Percentiles rank a stretch among this genome's conserved stretches.
phyloP scores from a whole-genome alignment of 352 stramenopile genomes.

The Phytophthora tentaculata region DNA sequence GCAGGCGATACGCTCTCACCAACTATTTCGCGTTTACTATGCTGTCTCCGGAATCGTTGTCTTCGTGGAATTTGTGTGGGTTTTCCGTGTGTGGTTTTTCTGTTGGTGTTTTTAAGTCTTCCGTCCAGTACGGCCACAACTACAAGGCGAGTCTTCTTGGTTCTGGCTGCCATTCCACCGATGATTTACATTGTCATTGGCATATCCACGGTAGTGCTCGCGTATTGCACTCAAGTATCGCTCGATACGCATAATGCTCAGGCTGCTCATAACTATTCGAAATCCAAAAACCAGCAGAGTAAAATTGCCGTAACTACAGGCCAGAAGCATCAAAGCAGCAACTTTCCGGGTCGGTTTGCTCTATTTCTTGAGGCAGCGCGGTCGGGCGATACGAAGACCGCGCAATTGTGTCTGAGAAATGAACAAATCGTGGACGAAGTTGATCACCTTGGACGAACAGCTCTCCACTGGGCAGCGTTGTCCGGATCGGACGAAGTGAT shows the following conservation, averaged over 20 bases:
- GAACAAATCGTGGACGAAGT: slow-evolving; percentile 68
- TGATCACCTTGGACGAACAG: slow-evolving; percentile 66
- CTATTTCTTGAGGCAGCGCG: slow-evolving; percentile 69
- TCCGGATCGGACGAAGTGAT: slow-evolving; percentile 67
- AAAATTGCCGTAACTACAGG: slow-evolving; percentile 66
- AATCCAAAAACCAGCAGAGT: slow-evolving; percentile 38
- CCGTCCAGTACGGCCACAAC: slow-evolving; percentile 31
- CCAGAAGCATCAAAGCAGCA: slow-evolving; percentile 25
- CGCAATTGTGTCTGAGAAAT: slow-evolving; percentile 64
- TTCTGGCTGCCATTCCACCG: slow-evolving; percentile 50
- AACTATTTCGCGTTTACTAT: slow-evolving; percentile 59
- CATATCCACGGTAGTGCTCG: slow-evolving; percentile 46
- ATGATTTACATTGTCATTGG: slow-evolving; percentile 45
- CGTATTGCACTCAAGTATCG: slow-evolving; percentile 60
- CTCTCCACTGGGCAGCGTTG: slow-evolving; percentile 72
- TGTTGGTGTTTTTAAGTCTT: slow-evolving; percentile 54
- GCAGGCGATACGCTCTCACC: slow-evolving; percentile 32
- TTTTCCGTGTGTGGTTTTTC: slow-evolving; percentile 56
- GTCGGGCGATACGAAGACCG: slow-evolving; percentile 49
- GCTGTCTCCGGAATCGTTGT: slow-evolving; percentile 71
- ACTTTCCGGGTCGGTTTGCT: slow-evolving; percentile 62
- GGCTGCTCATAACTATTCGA: slow-evolving; percentile 64
- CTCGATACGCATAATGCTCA: slow-evolving; percentile 63
- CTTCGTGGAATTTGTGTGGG: slow-evolving; percentile 60
- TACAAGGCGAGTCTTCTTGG: slow-evolving; percentile 46